These are phyloP conservation scores for Carex arenaria DNA, from an alignment of 202 grass and related monocot species.

Conservation along the genomic window DNA sequence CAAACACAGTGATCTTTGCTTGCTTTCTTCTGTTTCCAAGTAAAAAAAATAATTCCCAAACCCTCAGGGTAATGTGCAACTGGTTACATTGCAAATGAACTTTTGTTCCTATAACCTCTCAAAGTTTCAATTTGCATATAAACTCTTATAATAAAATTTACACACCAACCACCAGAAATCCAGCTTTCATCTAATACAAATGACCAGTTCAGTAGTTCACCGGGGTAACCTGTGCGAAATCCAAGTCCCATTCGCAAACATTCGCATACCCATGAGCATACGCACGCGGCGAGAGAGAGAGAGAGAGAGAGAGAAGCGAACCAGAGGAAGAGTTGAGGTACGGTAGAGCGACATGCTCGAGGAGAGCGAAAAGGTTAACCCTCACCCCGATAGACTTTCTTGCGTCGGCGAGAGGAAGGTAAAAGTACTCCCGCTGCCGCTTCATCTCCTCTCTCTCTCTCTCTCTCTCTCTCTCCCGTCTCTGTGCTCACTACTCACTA, in stretches of 20 bases:
- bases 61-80: background rate
- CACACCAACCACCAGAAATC: background rate
- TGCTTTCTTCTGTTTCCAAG: background rate
- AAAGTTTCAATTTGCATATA: background rate
- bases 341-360: slow-evolving; percentile 34
- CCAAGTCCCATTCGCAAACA: background rate
- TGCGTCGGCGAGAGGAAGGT: slow-evolving; percentile 51
- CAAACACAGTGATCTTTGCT: background rate
- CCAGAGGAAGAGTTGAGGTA: slow-evolving; percentile 58
- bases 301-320: slow-evolving; percentile 24
- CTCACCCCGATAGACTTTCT: slow-evolving; percentile 30
- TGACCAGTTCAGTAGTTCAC: background rate
- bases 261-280: background rate
- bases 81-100: background rate
- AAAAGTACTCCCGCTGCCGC: slow-evolving; percentile 28
- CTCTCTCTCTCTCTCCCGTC: background rate
- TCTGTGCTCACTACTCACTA: background rate
- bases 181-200: background rate
- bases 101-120: background rate
- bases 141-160: background rate
- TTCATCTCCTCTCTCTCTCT: slow-evolving; percentile 3
- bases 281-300: background rate
- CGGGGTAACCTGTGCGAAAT: background rate
- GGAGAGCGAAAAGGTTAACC: slow-evolving; percentile 42
- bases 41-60: slow-evolving; percentile 18